Conservation (phyloP, 495 filamentous ascomycete species). For the Penicillium herquei region DNA sequence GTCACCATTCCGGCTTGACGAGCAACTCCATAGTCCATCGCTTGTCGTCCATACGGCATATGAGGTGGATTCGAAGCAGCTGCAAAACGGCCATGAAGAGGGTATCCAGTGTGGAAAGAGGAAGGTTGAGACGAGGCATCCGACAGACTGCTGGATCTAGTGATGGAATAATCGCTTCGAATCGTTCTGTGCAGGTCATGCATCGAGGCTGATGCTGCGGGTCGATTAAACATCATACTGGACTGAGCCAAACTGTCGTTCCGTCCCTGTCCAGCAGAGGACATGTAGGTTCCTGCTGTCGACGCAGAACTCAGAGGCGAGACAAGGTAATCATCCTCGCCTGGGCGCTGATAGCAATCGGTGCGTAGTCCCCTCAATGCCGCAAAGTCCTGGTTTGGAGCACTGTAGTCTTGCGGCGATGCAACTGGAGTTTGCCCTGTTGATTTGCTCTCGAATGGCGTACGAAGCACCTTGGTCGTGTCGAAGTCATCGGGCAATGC, state of each 20-base stretch:
- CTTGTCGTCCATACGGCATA: conserved; percentile 35
- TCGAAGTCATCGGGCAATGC: conserved; percentile 91
- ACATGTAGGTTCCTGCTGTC: conserved; percentile 41
- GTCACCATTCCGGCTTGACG: conserved; percentile 31
- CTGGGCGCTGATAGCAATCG: conserved; percentile 35
- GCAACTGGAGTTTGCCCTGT: conserved; percentile 31
- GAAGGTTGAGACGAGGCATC: conserved; percentile 30
- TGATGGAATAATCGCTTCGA: conserved; percentile 34
- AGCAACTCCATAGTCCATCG: conserved; percentile 35
- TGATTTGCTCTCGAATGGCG: conserved; percentile 52
- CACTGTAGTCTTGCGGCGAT: conserved; percentile 26
- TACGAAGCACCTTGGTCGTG: conserved; percentile 84
- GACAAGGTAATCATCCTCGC: conserved; percentile 44
- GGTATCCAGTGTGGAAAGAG: conserved; percentile 33
- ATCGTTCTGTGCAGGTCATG: conserved; percentile 35
- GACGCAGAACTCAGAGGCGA: conserved; percentile 47
- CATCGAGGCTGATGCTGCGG: conserved; percentile 27
- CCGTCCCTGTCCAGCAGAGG: conserved; percentile 30
- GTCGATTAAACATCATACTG: conserved; percentile 29
- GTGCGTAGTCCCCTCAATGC: conserved; percentile 35
- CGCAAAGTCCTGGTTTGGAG: conserved; percentile 19
- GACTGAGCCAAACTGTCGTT: conserved; percentile 29
- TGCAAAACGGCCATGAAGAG: conserved; percentile 31
- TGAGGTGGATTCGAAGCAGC: conserved; percentile 29
- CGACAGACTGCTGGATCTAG: conserved; percentile 45